Percentiles rank a stretch among this genome's conserved stretches.
phyloP scores from a whole-genome alignment of 2,329 filamentous ascomycete species.

The Talaromyces islandicus region DNA sequence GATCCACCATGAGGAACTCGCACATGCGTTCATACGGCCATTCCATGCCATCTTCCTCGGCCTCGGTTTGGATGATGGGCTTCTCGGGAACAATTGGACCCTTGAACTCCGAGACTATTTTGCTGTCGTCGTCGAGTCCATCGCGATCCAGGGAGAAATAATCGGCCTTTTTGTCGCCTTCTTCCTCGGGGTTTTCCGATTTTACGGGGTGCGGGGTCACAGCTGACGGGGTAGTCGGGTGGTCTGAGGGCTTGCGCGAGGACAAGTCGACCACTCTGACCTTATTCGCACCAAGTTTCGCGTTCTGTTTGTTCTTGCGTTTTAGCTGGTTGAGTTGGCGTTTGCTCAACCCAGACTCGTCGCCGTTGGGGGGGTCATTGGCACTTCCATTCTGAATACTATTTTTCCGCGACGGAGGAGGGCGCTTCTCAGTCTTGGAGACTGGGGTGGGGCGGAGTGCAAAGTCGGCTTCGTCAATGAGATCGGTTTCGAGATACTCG shows the following conservation, averaged over 20 bases:
- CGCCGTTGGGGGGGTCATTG: constrained; percentile 45
- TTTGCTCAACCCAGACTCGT: constrained; percentile 74
- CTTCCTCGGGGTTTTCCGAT: constrained; percentile 53
- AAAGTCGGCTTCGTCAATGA: constrained; percentile 61
- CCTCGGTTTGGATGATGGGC: constrained; percentile 73
- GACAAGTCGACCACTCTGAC: constrained; percentile 84
- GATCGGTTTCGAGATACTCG: constrained; percentile 77
- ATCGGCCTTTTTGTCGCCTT: constrained; percentile 62
- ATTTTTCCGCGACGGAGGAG: constrained; percentile 36
- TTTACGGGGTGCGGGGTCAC: constrained; percentile 53
- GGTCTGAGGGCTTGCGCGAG: constrained; percentile 58
- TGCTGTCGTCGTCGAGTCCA: constrained; percentile 79
- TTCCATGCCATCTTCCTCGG: constrained; percentile 69
- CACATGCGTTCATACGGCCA: constrained; percentile 95
- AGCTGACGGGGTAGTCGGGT: constrained; percentile 53
- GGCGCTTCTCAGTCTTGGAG: constrained; percentile 48
- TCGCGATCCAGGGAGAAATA: constrained; percentile 85
- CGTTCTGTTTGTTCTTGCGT: constrained; percentile 84
- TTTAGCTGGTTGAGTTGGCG: constrained; percentile 92
- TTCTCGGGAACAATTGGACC: constrained; percentile 75
- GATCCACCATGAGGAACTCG: constrained; percentile 86
- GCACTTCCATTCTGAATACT: constrained; percentile 43
- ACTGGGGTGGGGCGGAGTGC: constrained; percentile 35
- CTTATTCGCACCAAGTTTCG: constrained; percentile 84
- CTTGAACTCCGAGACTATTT: constrained; percentile 94